Percentiles rank a stretch among this genome's conserved stretches.
Conservation (phyloP, 768 basidiomycete species). For the Pulveroboletus sp. region DNA sequence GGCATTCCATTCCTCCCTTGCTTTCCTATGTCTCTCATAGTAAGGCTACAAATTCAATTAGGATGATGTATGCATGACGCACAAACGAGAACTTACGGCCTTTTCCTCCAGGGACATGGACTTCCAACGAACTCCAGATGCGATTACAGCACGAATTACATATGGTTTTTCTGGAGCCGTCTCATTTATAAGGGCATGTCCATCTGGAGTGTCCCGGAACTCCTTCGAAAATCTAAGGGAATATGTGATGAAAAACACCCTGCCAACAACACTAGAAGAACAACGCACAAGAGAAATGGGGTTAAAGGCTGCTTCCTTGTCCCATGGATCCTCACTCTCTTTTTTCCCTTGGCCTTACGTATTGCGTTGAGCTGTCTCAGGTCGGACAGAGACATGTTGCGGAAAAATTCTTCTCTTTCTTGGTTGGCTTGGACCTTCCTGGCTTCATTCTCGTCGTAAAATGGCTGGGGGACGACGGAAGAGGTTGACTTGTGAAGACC, state of each 20-base stretch:
- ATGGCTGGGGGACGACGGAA: slow-evolving; percentile 18
- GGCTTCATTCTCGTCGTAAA: slow-evolving; percentile 16
- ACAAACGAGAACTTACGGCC: slow-evolving; percentile 16
- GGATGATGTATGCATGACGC: neutral
- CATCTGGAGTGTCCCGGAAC: slow-evolving; percentile 16
- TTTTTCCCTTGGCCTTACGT: slow-evolving; percentile 26
- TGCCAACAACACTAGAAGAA: neutral
- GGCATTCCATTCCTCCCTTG: slow-evolving; percentile 10
- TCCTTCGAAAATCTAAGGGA: slow-evolving; percentile 18
- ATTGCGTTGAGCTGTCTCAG: slow-evolving; percentile 32
- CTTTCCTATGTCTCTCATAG: slow-evolving; percentile 13
- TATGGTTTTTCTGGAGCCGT: neutral
- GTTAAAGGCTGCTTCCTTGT: neutral
- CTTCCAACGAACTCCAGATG: slow-evolving; percentile 28
- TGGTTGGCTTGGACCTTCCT: slow-evolving; percentile 17
- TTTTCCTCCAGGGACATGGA: slow-evolving; percentile 31
- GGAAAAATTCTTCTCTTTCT: slow-evolving; percentile 28
- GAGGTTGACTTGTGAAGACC: neutral
- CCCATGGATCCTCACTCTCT: slow-evolving; percentile 8
- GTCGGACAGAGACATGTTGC: slow-evolving; percentile 12
- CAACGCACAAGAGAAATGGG: slow-evolving; percentile 26
- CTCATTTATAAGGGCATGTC: slow-evolving; percentile 10
- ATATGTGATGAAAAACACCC: neutral
- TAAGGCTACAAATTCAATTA: slow-evolving; percentile 18
- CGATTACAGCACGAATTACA: slow-evolving; percentile 5